These are phyloP conservation scores for Cucumis sativus DNA, from an alignment of 306 rosid species.

Conservation along the genomic window Cucumber_9930_V3 NC_026657.2:28672001-28672500, in stretches of 20 bases:
- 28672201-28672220: neutral
- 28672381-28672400: slow-evolving; percentile 50
- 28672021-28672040: slow-evolving; percentile 2
- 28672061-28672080: slow-evolving; percentile 77
- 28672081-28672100: slow-evolving; percentile 66
- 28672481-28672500: neutral
- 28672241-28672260: neutral
- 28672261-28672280: neutral
- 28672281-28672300: neutral
- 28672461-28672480: slow-evolving; percentile 2
- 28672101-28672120: slow-evolving; percentile 54
- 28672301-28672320: slow-evolving; percentile 17
- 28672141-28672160: neutral
- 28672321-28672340: slow-evolving; percentile 41
- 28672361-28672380: slow-evolving; percentile 62
- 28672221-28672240: neutral
- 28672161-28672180: neutral
- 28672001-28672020: neutral
- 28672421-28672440: neutral
- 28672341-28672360: slow-evolving; percentile 40
- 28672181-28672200: neutral
- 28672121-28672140: slow-evolving; percentile 47
- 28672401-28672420: slow-evolving; percentile 85
- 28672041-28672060: slow-evolving; percentile 13
- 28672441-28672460: slow-evolving; percentile 5